phyloP scores from a whole-genome alignment of 768 basidiomycete species.

The Phanerochaete sordida region DNA sequence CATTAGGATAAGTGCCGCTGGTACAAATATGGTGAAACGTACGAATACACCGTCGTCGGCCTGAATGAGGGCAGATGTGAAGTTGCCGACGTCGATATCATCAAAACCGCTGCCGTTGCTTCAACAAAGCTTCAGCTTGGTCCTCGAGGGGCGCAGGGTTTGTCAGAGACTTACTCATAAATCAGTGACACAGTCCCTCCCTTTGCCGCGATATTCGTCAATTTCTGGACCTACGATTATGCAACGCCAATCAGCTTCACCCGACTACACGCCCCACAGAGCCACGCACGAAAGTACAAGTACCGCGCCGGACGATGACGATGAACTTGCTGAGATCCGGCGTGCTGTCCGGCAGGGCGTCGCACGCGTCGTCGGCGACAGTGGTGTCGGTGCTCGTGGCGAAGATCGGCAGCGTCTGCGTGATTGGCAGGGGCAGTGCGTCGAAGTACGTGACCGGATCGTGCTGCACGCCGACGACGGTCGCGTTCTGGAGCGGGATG shows the following conservation, averaged over 20 bases:
- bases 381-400: constrained; percentile 56
- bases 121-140: background rate
- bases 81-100: constrained; percentile 41
- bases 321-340: constrained; percentile 53
- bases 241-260: background rate
- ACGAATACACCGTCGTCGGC: constrained; percentile 54
- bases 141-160: background rate
- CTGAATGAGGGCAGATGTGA: constrained; percentile 48
- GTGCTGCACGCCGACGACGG: constrained; percentile 44
- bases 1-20: background rate
- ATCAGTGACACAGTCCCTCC: constrained; percentile 47
- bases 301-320: constrained; percentile 56
- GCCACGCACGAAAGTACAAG: constrained; percentile 47
- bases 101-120: constrained; percentile 50
- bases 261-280: background rate
- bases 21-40: constrained; percentile 19
- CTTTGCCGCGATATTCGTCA: constrained; percentile 50
- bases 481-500: constrained; percentile 54
- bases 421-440: constrained; percentile 43
- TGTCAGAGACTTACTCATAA: constrained; percentile 44
- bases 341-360: constrained; percentile 46
- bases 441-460: constrained; percentile 53
- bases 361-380: constrained; percentile 55
- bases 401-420: constrained; percentile 48
- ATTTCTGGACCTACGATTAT: constrained; percentile 40